phyloP scores from a whole-genome alignment of 2,329 filamentous ascomycete genomes.

The Byssochlamys sp. region DNA sequence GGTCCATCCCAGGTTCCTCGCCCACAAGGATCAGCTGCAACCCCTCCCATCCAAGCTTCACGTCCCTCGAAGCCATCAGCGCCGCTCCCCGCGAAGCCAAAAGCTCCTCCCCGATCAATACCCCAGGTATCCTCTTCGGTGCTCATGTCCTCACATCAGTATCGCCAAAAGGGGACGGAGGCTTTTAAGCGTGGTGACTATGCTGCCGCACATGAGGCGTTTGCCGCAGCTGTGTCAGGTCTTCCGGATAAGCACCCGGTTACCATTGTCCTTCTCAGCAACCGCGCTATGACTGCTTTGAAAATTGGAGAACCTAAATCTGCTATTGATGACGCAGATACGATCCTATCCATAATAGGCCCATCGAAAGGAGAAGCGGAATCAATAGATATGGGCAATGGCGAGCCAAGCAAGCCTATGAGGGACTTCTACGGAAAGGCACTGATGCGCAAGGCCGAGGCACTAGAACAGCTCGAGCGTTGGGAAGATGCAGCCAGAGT shows the following conservation, averaged over 20 bases:
- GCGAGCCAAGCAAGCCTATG: conserved; percentile 70
- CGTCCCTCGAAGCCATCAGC: conserved; percentile 34
- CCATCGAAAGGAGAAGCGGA: conserved; percentile 69
- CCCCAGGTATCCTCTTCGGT: conserved; percentile 61
- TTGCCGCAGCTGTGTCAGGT: conserved; percentile 63
- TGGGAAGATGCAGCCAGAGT: conserved; percentile 73
- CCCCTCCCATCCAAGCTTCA: conserved; percentile 27
- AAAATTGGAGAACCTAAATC: conserved; percentile 88
- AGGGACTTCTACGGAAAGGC: conserved; percentile 89
- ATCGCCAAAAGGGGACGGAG: conserved; percentile 70
- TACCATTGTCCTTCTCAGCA: conserved; percentile 78
- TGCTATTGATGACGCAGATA: conserved; percentile 74
- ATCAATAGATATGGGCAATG: conserved; percentile 57
- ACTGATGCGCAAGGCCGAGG: conserved; percentile 87
- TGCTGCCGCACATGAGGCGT: conserved; percentile 71
- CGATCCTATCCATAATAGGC: conserved; percentile 70
- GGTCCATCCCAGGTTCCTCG: conserved; percentile 22
- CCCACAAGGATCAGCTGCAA: conserved; percentile 23
- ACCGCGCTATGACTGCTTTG: conserved; percentile 77
- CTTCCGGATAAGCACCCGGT: conserved; percentile 74
- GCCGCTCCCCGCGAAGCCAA: conserved; percentile 38
- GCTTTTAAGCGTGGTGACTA: conserved; percentile 94
- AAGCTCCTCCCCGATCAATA: conserved; percentile 40
- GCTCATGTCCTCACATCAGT: conserved; percentile 64
- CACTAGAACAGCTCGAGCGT: conserved; percentile 86